These are phyloP conservation scores for Cryphonectria japonica DNA, from an alignment of 2,329 filamentous ascomycete genomes.

Conservation along the genomic window DNA sequence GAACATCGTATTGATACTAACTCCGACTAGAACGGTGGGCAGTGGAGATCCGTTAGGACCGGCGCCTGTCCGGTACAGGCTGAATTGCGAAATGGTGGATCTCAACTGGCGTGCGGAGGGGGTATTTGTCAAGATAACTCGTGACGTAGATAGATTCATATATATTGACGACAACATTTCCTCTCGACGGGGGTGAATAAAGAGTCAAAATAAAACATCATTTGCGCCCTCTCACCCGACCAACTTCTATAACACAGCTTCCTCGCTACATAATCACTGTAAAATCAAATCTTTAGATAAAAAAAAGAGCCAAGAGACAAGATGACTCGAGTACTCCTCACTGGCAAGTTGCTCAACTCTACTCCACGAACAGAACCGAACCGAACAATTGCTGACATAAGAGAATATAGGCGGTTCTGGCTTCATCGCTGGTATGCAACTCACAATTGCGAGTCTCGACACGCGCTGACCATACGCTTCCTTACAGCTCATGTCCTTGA, in stretches of 20 bases:
- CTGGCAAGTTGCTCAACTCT: slow-evolving; percentile 40
- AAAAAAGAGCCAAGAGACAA: slow-evolving; percentile 1
- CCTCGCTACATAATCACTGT: background rate
- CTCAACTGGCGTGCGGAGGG: background rate
- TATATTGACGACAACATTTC: background rate
- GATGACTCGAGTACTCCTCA: slow-evolving; percentile 53
- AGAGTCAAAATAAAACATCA: background rate
- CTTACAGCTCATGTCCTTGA: slow-evolving; percentile 57
- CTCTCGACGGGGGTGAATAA: background rate
- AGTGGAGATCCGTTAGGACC: slow-evolving; percentile 5
- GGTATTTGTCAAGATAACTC: background rate
- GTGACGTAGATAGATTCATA: background rate
- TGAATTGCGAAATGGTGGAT: background rate
- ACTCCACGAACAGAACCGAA: background rate
- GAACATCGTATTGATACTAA: slow-evolving; percentile 9
- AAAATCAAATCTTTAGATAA: background rate
- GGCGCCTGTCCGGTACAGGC: background rate
- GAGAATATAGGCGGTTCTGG: slow-evolving; percentile 50
- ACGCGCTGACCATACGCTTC: background rate
- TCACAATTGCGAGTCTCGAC: background rate
- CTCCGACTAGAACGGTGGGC: background rate
- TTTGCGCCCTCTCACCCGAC: too few species aligned
- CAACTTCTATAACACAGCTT: background rate
- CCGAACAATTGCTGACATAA: background rate
- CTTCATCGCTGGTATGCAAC: slow-evolving; percentile 53